Evolutionary conservation across 345 rosid genomes (phyloP).

Genomic region (Gossypium bickii): DNA sequence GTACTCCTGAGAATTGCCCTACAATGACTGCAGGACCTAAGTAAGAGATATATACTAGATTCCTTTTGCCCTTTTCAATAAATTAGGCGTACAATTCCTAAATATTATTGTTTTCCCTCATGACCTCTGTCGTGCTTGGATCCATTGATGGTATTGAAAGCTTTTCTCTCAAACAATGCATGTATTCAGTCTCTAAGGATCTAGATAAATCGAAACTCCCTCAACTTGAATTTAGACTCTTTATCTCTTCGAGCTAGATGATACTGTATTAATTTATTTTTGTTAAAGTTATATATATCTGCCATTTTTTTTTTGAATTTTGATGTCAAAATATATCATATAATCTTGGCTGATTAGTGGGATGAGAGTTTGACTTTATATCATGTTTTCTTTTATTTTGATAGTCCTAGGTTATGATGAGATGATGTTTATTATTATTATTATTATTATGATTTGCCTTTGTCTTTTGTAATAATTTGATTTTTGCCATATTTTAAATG

Average conservation of each 20-base stretch:
- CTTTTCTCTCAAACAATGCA: conserved; percentile 9
- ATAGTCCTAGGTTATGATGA: neutral
- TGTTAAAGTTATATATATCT: neutral
- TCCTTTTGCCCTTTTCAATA: neutral
- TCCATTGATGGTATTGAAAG: neutral
- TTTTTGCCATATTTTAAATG: neutral
- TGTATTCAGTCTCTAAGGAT: neutral
- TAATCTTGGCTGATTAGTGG: neutral
- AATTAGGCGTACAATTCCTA: neutral
- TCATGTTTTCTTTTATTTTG: neutral
- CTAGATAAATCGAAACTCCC: neutral
- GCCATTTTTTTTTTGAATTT: neutral
- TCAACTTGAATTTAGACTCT: neutral
- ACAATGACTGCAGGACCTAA: conserved; percentile 99
- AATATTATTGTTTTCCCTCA: neutral
- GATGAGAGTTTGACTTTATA: neutral
- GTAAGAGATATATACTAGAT: conserved; percentile 44
- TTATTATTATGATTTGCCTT: neutral
- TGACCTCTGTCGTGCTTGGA: neutral
- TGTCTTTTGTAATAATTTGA: neutral
- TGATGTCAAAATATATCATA: neutral
- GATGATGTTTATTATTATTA: neutral
- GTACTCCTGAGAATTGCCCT: conserved; percentile 92
- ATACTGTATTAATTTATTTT: neutral
- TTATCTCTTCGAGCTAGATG: neutral